Evolutionary conservation across 148 eudicot species (phyloP).

Genomic region (Chenopodium suecicum): DNA sequence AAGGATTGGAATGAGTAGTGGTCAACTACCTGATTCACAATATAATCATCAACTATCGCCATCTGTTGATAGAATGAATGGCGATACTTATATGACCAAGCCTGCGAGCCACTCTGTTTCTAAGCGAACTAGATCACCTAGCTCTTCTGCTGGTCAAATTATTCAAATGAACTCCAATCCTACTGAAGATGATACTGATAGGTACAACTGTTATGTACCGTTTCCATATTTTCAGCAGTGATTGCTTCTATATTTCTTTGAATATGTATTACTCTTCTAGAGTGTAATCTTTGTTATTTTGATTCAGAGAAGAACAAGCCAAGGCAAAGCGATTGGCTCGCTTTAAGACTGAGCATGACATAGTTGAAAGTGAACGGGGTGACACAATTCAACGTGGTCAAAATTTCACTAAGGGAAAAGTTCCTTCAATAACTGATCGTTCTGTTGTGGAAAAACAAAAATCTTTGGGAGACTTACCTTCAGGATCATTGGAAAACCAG

Average conservation of each 20-base stretch:
- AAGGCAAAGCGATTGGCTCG: slow-evolving; percentile 93
- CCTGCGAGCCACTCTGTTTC: slow-evolving; percentile 40
- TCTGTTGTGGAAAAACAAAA: slow-evolving; percentile 37
- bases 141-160: slow-evolving; percentile 43
- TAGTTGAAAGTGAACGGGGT: slow-evolving; percentile 48
- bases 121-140: slow-evolving; percentile 74
- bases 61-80: slow-evolving; percentile 32
- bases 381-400: slow-evolving; percentile 37
- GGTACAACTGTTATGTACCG: slow-evolving; percentile 38
- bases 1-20: slow-evolving; percentile 28
- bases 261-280: slow-evolving; percentile 10
- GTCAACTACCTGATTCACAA: slow-evolving; percentile 24
- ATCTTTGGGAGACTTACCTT: slow-evolving; percentile 28
- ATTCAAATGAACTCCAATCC: slow-evolving; percentile 33
- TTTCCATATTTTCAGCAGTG: background rate
- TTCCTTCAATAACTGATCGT: slow-evolving; percentile 32
- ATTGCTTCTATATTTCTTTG: background rate
- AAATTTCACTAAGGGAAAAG: slow-evolving; percentile 36
- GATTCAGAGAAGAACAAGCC: slow-evolving; percentile 78
- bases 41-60: slow-evolving; percentile 26
- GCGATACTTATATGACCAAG: slow-evolving; percentile 33
- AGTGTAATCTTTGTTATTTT: slow-evolving; percentile 10
- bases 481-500: slow-evolving; percentile 43
- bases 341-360: slow-evolving; percentile 51
- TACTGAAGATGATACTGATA: slow-evolving; percentile 46